These are phyloP conservation scores for Osmozyma mogii DNA, from an alignment of 805 yeast species.

Conservation along the genomic window DNA sequence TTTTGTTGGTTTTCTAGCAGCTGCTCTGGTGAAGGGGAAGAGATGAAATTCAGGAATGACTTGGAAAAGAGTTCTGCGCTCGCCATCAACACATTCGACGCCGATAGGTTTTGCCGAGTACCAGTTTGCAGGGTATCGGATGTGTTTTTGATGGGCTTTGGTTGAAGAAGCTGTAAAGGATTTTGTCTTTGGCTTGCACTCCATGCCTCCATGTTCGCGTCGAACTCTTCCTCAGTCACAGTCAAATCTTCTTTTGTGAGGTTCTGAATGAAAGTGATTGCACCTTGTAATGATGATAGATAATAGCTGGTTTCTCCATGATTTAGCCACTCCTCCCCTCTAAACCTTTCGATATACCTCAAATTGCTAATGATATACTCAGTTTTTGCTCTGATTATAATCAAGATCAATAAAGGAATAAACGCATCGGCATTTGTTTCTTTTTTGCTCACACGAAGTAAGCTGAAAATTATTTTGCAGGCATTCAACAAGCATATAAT, in stretches of 20 bases:
- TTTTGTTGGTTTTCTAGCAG: conserved; percentile 1
- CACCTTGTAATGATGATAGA: conserved; percentile 83
- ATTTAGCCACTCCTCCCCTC: conserved; percentile 62
- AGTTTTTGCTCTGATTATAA: conserved; percentile 64
- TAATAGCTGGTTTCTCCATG: conserved; percentile 89
- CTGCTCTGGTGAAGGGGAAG: conserved; percentile 29
- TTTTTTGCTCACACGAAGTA: conserved; percentile 61
- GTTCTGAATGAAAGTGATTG: conserved; percentile 68
- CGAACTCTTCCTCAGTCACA: conserved; percentile 51
- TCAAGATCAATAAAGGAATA: conserved; percentile 79
- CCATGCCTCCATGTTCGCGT: conserved; percentile 47
- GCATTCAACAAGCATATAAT: conserved; percentile 84
- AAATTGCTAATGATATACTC: conserved; percentile 66
- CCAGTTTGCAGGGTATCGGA: conserved; percentile 5
- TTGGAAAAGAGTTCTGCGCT: conserved; percentile 47
- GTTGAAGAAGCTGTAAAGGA: conserved; percentile 1
- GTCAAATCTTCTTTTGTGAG: conserved; percentile 53
- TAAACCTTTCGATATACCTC: conserved; percentile 75
- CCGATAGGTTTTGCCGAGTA: conserved; percentile 19
- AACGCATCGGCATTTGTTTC: conserved; percentile 88
- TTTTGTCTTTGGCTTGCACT: conserved; percentile 26
- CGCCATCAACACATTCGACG: conserved; percentile 31
- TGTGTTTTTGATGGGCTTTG: neutral
- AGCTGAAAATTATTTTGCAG: conserved; percentile 87
- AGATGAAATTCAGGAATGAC: conserved; percentile 36